Evolutionary conservation across 441 rosid genomes (phyloP).

Genomic region (Adansonia madagascariensis): DNA sequence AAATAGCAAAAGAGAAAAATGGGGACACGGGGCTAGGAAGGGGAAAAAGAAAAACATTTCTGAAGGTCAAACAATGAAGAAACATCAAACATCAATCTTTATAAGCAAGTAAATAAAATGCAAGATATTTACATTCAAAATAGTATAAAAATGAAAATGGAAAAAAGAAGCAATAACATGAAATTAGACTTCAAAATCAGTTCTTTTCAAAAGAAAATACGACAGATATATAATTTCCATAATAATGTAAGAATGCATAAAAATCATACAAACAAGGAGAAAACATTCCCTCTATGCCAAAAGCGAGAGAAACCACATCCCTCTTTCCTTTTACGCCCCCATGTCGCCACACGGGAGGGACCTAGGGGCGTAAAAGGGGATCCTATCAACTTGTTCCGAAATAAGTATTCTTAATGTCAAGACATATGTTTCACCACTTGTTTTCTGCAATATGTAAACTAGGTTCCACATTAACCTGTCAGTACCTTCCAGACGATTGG

Average conservation of each 20-base stretch:
- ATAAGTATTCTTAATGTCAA: too few species aligned
- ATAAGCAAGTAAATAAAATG: not conserved
- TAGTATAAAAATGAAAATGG: too few species aligned
- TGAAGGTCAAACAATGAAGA: not conserved
- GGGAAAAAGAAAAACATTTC: not conserved
- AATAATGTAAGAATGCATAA: not conserved
- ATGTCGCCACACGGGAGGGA: too few species aligned
- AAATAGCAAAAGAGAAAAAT: not conserved
- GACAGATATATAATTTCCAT: not conserved
- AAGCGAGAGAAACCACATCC: too few species aligned
- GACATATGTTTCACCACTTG: not conserved
- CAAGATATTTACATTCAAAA: too few species aligned
- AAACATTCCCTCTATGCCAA: not conserved
- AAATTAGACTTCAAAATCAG: too few species aligned
- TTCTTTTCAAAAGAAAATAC: too few species aligned
- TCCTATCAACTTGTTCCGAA: too few species aligned
- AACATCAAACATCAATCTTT: not conserved
- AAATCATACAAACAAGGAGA: not conserved
- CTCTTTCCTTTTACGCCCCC: too few species aligned
- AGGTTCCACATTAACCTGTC: not conserved
- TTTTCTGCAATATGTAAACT: not conserved
- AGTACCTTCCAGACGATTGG: not conserved
- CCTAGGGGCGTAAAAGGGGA: too few species aligned
- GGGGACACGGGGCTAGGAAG: too few species aligned
- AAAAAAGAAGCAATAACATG: too few species aligned